Conservation (phyloP, 169 alveolate species). For the Perkinsus marinus region DNA sequence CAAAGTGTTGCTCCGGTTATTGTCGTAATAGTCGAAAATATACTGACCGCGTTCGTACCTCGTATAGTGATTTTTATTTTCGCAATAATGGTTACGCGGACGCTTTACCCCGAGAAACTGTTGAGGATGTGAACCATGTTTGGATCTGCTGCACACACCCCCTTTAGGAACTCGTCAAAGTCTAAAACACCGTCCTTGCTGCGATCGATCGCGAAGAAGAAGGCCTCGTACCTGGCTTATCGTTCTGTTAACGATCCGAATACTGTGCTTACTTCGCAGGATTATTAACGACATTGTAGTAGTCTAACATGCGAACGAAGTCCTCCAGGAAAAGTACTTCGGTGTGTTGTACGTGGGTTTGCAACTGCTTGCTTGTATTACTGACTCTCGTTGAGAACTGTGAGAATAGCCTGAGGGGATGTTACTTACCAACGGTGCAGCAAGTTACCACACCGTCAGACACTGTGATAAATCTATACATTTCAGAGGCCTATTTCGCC, state of each 20-base stretch:
- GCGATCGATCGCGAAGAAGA: slow-evolving; percentile 5
- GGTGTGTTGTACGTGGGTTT: neutral
- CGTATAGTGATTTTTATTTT: neutral
- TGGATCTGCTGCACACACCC: slow-evolving; percentile 11
- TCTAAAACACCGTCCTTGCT: neutral
- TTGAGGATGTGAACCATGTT: slow-evolving; percentile 8
- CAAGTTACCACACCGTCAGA: too few species aligned
- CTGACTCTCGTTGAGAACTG: neutral
- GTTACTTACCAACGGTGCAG: neutral
- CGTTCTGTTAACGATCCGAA: neutral
- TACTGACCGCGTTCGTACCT: neutral
- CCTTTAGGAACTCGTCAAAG: slow-evolving; percentile 6
- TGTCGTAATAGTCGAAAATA: slow-evolving; percentile 7
- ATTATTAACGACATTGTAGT: neutral
- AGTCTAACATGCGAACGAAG: neutral
- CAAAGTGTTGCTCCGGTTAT: neutral
- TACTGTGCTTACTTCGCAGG: neutral
- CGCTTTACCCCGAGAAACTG: neutral
- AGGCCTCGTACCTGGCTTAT: neutral
- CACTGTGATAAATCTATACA: neutral
- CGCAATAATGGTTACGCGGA: neutral
- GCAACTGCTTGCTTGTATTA: neutral
- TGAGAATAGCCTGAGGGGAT: neutral
- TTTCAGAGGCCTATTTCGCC: neutral
- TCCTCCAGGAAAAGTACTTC: neutral